These are phyloP conservation scores for Gautieria morchelliformis DNA, from an alignment of 768 basidiomycete genomes.

Conservation along the genomic window DNA sequence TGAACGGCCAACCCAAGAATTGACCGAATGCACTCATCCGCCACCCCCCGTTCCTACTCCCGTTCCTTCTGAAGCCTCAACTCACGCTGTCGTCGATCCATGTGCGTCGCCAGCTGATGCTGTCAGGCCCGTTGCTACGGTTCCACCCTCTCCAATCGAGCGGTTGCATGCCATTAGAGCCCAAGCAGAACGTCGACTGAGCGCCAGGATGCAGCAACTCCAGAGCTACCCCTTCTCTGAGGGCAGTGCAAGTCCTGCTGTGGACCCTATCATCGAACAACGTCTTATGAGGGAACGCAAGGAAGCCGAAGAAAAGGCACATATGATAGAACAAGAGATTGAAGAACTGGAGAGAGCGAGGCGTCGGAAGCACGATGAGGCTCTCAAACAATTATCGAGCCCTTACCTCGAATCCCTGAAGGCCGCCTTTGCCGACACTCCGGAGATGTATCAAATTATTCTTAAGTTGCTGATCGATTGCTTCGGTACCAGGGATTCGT, in stretches of 20 bases:
- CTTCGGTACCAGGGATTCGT: background rate
- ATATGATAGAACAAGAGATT: background rate
- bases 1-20: too few species aligned
- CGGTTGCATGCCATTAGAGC: background rate
- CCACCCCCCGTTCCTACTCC: too few species aligned
- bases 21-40: too few species aligned
- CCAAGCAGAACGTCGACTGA: background rate
- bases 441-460: background rate
- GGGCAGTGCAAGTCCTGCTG: background rate
- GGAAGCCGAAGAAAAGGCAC: background rate
- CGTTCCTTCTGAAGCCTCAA: too few species aligned
- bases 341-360: constrained; percentile 5
- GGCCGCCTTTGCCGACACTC: background rate
- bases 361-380: background rate
- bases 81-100: too few species aligned
- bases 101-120: too few species aligned
- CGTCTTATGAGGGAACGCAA: background rate
- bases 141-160: background rate
- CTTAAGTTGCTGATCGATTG: background rate
- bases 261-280: background rate
- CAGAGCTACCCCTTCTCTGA: background rate
- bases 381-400: background rate
- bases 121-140: too few species aligned
- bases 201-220: background rate
- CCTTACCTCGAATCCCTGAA: background rate